These are phyloP conservation scores for Amanita rubescens DNA, from an alignment of 768 basidiomycete species.

Conservation along the genomic window DNA sequence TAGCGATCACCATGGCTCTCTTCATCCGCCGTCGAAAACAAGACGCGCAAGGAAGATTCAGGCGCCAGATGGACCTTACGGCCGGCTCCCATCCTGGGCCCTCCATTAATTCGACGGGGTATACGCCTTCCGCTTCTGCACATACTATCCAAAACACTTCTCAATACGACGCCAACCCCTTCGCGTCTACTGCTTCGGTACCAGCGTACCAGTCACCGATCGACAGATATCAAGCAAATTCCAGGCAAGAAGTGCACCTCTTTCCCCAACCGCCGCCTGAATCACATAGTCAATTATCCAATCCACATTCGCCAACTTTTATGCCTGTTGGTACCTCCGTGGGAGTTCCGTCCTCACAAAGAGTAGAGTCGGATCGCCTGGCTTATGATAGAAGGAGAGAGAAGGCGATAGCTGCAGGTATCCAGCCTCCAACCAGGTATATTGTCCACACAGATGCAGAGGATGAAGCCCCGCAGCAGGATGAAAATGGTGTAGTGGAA, in stretches of 20 bases:
- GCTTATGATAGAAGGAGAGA: constrained; percentile 42
- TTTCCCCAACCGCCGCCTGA: background rate
- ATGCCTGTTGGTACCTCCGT: background rate
- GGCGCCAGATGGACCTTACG: background rate
- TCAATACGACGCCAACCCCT: constrained; percentile 1
- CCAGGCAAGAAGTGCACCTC: constrained; percentile 3
- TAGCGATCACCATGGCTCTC: constrained; percentile 40
- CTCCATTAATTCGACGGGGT: too few species aligned
- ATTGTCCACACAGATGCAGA: constrained; percentile 66
- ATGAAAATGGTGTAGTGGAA: constrained; percentile 52
- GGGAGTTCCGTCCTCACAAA: background rate
- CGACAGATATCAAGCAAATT: constrained; percentile 8
- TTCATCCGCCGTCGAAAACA: constrained; percentile 38
- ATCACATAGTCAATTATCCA: constrained; percentile 15
- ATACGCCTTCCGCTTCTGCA: background rate
- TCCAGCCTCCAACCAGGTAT: constrained; percentile 42
- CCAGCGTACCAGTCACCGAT: constrained; percentile 6
- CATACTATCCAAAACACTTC: background rate
- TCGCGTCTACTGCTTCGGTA: constrained; percentile 2
- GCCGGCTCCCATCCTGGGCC: background rate
- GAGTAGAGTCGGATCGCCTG: background rate
- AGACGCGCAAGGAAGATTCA: background rate
- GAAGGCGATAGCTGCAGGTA: constrained; percentile 37
- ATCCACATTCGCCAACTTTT: constrained; percentile 14
- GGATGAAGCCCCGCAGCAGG: constrained; percentile 37